Percentiles rank a stretch among this genome's conserved stretches.
These are phyloP conservation scores for Coprinopsis marcescibilis DNA, from an alignment of 768 basidiomycete genomes.

Conservation along the genomic window DNA sequence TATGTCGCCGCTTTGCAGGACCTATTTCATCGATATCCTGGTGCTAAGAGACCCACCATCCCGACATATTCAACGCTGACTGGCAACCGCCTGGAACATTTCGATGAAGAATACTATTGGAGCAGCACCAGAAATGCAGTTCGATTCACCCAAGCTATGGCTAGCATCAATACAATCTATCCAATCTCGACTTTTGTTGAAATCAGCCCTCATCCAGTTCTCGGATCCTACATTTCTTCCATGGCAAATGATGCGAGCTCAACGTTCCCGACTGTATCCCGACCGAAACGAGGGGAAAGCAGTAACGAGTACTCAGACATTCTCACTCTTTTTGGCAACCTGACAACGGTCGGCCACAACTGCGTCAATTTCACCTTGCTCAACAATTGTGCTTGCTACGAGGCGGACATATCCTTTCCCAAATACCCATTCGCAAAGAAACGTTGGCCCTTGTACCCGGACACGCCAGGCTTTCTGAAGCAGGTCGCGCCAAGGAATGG, in stretches of 20 bases:
- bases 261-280: background rate
- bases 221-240: slow-evolving; percentile 25
- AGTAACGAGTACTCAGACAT: background rate
- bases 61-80: slow-evolving; percentile 33
- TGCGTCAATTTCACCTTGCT: slow-evolving; percentile 22
- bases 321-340: slow-evolving; percentile 18
- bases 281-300: background rate
- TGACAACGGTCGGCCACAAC: slow-evolving; percentile 25
- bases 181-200: slow-evolving; percentile 29
- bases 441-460: slow-evolving; percentile 12
- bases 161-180: slow-evolving; percentile 15
- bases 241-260: slow-evolving; percentile 10
- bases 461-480: slow-evolving; percentile 15
- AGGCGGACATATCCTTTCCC: slow-evolving; percentile 12
- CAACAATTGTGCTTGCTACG: slow-evolving; percentile 16
- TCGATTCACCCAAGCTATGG: slow-evolving; percentile 28
- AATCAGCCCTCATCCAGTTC: slow-evolving; percentile 34
- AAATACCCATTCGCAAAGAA: slow-evolving; percentile 28
- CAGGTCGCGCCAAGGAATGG: slow-evolving; percentile 24
- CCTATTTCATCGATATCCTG: slow-evolving; percentile 28
- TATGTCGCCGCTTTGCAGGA: slow-evolving; percentile 24
- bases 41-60: slow-evolving; percentile 19
- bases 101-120: slow-evolving; percentile 37
- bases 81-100: slow-evolving; percentile 20
- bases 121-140: slow-evolving; percentile 31